Conservation (phyloP, 108 stramenopile species). For the Nitzschia sp. region DNA sequence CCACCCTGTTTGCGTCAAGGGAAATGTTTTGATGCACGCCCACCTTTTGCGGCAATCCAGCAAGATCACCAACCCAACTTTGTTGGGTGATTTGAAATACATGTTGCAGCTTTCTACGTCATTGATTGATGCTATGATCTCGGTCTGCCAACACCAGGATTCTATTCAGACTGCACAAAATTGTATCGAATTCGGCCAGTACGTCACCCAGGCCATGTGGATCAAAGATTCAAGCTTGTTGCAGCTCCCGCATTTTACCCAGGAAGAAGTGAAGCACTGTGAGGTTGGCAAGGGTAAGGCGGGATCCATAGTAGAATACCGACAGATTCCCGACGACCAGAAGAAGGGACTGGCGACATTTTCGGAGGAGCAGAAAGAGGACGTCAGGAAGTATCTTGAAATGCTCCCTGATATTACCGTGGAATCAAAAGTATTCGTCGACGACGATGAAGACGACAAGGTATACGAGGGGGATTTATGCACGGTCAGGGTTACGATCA, state of each 20-base stretch:
- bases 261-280: slow-evolving; percentile 75
- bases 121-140: slow-evolving; percentile 96
- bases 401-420: slow-evolving; percentile 86
- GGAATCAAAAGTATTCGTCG: slow-evolving; percentile 86
- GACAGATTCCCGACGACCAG: slow-evolving; percentile 66
- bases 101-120: slow-evolving; percentile 84
- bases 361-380: slow-evolving; percentile 80
- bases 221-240: slow-evolving; percentile 79
- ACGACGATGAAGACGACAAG: slow-evolving; percentile 95
- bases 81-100: slow-evolving; percentile 73
- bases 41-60: slow-evolving; percentile 79
- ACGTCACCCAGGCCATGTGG: slow-evolving; percentile 92
- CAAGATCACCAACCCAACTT: slow-evolving; percentile 20
- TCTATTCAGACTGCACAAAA: slow-evolving; percentile 81
- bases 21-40: slow-evolving; percentile 94
- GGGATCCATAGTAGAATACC: slow-evolving; percentile 69
- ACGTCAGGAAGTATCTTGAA: slow-evolving; percentile 75
- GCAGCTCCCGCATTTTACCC: slow-evolving; percentile 92
- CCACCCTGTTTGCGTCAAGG: slow-evolving; percentile 88
- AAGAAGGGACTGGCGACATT: slow-evolving; percentile 88
- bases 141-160: slow-evolving; percentile 90
- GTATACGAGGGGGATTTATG: slow-evolving; percentile 96
- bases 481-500: slow-evolving; percentile 87
- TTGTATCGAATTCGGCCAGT: slow-evolving; percentile 93
- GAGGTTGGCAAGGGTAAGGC: slow-evolving; percentile 62